A percentile compares a stretch with the other conserved stretches of the same genome.
Evolutionary conservation across 2,329 filamentous ascomycete species (phyloP).

Genomic region (Zasmidium angulare): DNA sequence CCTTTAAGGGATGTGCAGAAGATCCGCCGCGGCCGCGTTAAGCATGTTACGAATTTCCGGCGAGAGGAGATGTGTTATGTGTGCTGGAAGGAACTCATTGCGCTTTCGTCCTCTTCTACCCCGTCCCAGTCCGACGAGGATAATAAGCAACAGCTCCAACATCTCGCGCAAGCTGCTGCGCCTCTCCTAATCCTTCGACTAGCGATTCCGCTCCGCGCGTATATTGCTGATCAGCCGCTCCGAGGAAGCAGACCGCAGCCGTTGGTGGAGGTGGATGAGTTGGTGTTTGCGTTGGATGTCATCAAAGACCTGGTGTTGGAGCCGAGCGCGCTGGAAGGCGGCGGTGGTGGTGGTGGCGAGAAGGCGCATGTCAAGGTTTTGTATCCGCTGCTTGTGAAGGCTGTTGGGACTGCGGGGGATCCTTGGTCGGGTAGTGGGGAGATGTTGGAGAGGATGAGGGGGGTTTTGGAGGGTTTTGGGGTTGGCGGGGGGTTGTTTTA

Average conservation of each 20-base stretch:
- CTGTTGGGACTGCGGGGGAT: conserved; percentile 60
- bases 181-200: conserved; percentile 81
- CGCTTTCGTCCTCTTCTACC: conserved; percentile 28
- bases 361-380: conserved; percentile 77
- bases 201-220: conserved; percentile 76
- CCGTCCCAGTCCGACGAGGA: conserved; percentile 33
- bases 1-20: conserved; percentile 64
- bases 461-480: conserved; percentile 36
- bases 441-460: conserved; percentile 40
- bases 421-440: conserved; percentile 60
- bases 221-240: conserved; percentile 87
- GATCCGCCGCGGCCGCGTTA: conserved; percentile 69
- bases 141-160: conserved; percentile 35
- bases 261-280: conserved; percentile 73
- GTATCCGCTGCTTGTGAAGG: conserved; percentile 73
- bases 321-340: conserved; percentile 42
- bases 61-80: conserved; percentile 75
- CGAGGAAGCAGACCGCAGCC: conserved; percentile 88
- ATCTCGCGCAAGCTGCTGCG: conserved; percentile 69
- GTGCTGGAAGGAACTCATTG: conserved; percentile 71
- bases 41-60: conserved; percentile 62
- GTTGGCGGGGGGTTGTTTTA: background rate
- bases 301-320: conserved; percentile 70
- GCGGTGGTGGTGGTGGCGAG: too few relatives aligned
- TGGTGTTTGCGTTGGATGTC: conserved; percentile 68